Base-by-base conservation (phyloP, 2,329 filamentous ascomycete genomes). In the Verticillium nubilum region DNA sequence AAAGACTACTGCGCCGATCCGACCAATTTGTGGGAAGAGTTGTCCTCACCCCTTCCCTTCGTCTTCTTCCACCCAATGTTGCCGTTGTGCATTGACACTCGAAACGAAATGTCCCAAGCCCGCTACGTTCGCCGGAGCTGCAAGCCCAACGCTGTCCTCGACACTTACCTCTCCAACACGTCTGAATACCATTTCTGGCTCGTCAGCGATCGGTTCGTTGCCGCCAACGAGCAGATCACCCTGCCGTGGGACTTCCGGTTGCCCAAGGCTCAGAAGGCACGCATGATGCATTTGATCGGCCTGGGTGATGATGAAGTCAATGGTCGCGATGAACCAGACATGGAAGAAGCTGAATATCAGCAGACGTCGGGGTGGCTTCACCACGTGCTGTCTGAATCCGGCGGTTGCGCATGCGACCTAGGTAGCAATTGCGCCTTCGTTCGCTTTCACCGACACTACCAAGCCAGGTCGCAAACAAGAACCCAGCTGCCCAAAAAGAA, bases 51-150 rank as follows among this genome's bases (percentile, higher is more conserved):
- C 3, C 74, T 86, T 2, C 90, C 90, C 1, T 92, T 92, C 67
- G 89, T 94, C 26, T 91, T 93, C 70, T 94, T 98, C 73, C 93
- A 96, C 68, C 91, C 92, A 1, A 83, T 88, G 60, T 84, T 98
- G 9, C 94, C 94, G 0, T 84, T 99, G 13, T 97, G 93, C 75
- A 95, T 99, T 68, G 95, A 97, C 73, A 95, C 93, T 10, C 84
- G 95, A 61, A 86, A 85, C 70, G 92, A 96, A 76, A 95, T 94
- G 25, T 97, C 91, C 4, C 78, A 86, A 35, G 87, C 95, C 60
- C 90, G 95, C 52, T 97, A 95, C 70, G 87, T 96, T n/a, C 86
- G 95, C 59, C 86, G 94, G 65, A 98, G 95, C 68, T 99, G 95
- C 76, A 86, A 85, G 62, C 91, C 95, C 1, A 99, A 98, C 69